Conservation (phyloP, 371 early-diverging fungal species). For the Dinochytrium kinnereticum region DNA sequence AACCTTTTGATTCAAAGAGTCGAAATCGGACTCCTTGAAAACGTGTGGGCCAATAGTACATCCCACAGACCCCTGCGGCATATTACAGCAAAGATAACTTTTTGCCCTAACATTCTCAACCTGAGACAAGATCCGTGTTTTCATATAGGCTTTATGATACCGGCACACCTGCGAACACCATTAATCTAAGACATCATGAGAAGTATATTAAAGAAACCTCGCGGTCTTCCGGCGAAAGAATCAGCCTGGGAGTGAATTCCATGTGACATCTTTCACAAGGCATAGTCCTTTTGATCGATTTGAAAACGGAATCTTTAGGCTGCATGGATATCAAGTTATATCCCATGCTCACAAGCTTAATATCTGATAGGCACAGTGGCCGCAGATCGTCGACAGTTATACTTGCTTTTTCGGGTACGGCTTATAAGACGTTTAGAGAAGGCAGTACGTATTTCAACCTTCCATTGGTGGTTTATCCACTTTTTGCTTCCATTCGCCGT, state of each 20-base stretch:
- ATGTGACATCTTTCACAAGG: conserved; percentile 37
- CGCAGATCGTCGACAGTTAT: no score
- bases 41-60: conserved; percentile 49
- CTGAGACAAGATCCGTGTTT: not conserved
- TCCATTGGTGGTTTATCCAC: not conserved
- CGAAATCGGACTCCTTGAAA: conserved; percentile 38
- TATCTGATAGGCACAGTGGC: no score
- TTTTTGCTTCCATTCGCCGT: conserved; percentile 38
- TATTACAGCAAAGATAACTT: conserved; percentile 34
- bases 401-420: no score
- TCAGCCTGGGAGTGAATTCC: conserved; percentile 27
- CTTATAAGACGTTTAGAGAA: no score
- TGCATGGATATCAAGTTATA: no score
- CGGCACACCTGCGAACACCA: conserved; percentile 16
- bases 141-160: conserved; percentile 19
- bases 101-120: not conserved
- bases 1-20: conserved; percentile 26
- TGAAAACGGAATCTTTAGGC: no score
- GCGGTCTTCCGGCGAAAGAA: not conserved
- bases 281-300: no score
- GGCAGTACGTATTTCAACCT: not conserved
- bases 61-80: conserved; percentile 19
- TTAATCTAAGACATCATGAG: not conserved
- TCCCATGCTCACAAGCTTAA: no score
- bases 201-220: not conserved